Base-by-base conservation (phyloP, 2,329 filamentous ascomycete species). In the Trichoderma guizhouense region DNA sequence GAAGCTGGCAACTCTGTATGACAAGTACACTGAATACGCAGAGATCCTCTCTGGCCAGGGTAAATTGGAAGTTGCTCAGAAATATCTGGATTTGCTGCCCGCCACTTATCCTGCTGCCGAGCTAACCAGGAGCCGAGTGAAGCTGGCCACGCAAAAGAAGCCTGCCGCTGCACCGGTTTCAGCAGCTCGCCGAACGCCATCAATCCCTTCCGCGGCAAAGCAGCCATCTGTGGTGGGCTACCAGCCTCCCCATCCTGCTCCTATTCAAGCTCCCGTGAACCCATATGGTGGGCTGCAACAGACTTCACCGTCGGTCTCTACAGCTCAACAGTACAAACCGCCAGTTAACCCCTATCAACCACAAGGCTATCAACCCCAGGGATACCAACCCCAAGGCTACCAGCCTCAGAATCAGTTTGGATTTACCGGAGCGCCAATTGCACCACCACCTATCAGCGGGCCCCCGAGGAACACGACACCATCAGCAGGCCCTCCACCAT, bases 21-120 rank as follows among this genome's bases (percentile, higher is more conserved):
- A 94, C 80, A 97, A 97, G 83, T 99, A 99, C 79, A 91, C 93
- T 32, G 96, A 99, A 83, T 99, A 98, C 80, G 95, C 96, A 15
- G 95, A 99, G 79, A 95, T 99, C 75, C 90, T 97, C 71, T 94
- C 96, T 61, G 90, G 93, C 7, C 93, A 98, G 78, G 96, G 97
- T 14, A 93, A 97, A 77, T 85, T 99, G 69, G 87, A 90, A 36
- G 89, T 94, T 76, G 97, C 96, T 6, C 92, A 97, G 82, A 95
- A 93, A 81, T 99, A 99, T 79, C 89, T 99, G 53, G 90, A 95
- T 78, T 89, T 99, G 68, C 87, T 99, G 60, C 96, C 96, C 18
- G 84, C 87, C 53, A 90, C 91, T 74, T 98, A 97, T 80, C 91
- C 93, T 51, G 93, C 93, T 71, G 96, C 95, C 43, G 94, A 98